Evolutionary conservation across 208 protist genomes (phyloP), one percentile per base, ranked within the genome.

Genomic region (Herpetomonas tarakana): DNA sequence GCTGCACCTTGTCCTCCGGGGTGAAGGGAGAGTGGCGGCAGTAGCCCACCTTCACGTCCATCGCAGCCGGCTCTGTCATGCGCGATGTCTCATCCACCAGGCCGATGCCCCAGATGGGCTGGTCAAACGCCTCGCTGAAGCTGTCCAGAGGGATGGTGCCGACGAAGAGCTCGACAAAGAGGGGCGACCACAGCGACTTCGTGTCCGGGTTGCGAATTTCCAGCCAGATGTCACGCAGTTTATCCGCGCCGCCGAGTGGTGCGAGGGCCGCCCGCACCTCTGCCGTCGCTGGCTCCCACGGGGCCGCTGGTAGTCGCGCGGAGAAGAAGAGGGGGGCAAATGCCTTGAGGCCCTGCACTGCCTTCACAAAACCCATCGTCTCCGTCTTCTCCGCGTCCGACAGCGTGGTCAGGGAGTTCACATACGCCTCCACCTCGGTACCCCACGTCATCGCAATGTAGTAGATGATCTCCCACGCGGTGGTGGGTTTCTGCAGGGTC

Each of bases 11-110:
- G 18, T 68, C 76, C 16, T 41, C 50, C 19, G 72, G 64, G 9
- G 87, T 91, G n/a, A 83, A 53, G 7, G 81, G 87, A 1, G 83
- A 87, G 66, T 86, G 73, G 2, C 83, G 81, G n/a, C 83, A 58
- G 54, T 65, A 79, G 45, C 87, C 87, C 18, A 93, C 29, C 62
- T 93, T 93, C 30, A 91, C 50, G 55, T 93, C 87, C 68, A 88
- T 77, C n/a, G 82, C 72, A 56, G 75, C 87, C 6, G 81, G 73
- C 55, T 27, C 45, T 19, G 14, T 22, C 57, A 88, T 73, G 21
- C 66, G 71, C 16, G 50, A 62, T 9, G 74, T 81, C 49, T 78
- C 68, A 55, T 93, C 82, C n/a, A 85, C 59, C 16, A 93, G 64
- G 47, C 80, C 73, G 24, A 91, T 46, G 27, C 62, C 58, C 83